Percentiles rank a stretch among this genome's conserved stretches.
Evolutionary conservation across 2,329 filamentous ascomycete genomes (phyloP).

Genomic region (Ophiosphaerella herpotricha): DNA sequence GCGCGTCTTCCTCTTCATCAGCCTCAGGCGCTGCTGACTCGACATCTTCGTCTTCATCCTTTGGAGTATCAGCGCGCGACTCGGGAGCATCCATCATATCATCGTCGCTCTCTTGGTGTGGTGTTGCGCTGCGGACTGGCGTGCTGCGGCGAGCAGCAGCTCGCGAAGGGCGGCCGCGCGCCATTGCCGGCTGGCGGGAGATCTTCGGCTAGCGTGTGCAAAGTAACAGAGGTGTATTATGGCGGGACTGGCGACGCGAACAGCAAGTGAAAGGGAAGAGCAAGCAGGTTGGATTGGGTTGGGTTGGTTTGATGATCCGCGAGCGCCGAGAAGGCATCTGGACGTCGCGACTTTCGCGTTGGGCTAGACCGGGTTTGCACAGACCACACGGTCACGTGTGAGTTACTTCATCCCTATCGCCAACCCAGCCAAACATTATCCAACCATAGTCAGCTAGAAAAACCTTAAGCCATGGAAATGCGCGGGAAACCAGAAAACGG

Average conservation of each 20-base stretch:
- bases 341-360: slow-evolving; percentile 17
- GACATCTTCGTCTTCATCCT: slow-evolving; percentile 54
- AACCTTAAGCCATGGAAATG: too few species aligned
- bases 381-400: neutral
- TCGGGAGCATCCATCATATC: slow-evolving; percentile 43
- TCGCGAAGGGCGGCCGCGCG: slow-evolving; percentile 44
- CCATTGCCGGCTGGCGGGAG: slow-evolving; percentile 27
- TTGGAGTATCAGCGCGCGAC: slow-evolving; percentile 46
- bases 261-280: neutral
- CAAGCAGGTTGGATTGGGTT: neutral
- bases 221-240: neutral
- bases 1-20: slow-evolving; percentile 49
- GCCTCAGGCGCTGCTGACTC: slow-evolving; percentile 54
- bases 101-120: slow-evolving; percentile 41
- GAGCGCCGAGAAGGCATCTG: neutral
- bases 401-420: too few species aligned
- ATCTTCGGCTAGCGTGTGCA: neutral
- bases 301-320: neutral
- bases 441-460: too few species aligned
- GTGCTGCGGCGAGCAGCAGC: slow-evolving; percentile 47
- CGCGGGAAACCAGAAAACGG: too few species aligned
- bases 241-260: neutral
- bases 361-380: slow-evolving; percentile 1
- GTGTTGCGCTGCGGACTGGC: slow-evolving; percentile 42
- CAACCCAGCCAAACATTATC: too few species aligned